These are phyloP conservation scores for Dioscorea alata DNA, from an alignment of 106 monocot genomes.

Conservation along the genomic window DNA sequence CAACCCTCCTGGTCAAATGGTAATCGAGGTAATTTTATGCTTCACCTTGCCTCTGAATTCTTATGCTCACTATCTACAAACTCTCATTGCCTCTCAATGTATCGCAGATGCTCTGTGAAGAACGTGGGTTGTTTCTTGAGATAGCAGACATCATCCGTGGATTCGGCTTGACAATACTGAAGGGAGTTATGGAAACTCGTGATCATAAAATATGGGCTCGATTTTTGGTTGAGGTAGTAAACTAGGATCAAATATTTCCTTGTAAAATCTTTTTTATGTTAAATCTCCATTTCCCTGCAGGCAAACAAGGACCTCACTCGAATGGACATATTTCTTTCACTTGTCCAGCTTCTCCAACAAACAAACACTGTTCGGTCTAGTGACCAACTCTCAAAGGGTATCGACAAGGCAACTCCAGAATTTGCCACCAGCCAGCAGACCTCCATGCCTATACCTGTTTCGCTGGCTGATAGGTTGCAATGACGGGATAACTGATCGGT, in stretches of 20 bases:
- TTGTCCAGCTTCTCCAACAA: slow-evolving; percentile 78
- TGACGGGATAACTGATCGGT: slow-evolving; percentile 1
- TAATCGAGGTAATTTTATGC: slow-evolving; percentile 60
- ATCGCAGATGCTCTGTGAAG: slow-evolving; percentile 90
- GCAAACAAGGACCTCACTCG: slow-evolving; percentile 72
- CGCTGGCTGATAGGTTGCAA: slow-evolving; percentile 21
- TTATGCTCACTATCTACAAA: no score
- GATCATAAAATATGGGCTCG: slow-evolving; percentile 77
- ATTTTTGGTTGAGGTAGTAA: slow-evolving; percentile 82
- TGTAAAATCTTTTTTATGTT: not conserved
- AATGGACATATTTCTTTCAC: slow-evolving; percentile 93
- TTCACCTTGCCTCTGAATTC: no score
- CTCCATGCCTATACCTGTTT: slow-evolving; percentile 24
- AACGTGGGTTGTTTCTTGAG: slow-evolving; percentile 88
- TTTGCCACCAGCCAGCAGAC: slow-evolving; percentile 35
- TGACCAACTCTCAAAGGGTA: slow-evolving; percentile 17
- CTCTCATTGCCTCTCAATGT: no score
- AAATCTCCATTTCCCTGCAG: slow-evolving; percentile 21
- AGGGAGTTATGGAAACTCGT: slow-evolving; percentile 82
- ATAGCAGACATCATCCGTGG: slow-evolving; percentile 92
- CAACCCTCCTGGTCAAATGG: slow-evolving; percentile 89
- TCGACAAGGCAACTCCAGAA: slow-evolving; percentile 15
- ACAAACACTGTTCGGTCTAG: slow-evolving; percentile 26
- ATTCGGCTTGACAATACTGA: slow-evolving; percentile 85
- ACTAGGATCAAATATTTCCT: not conserved